Evolutionary conservation across 129 eudicot species (phyloP).

Genomic region (Flaveria ramosissima): DNA sequence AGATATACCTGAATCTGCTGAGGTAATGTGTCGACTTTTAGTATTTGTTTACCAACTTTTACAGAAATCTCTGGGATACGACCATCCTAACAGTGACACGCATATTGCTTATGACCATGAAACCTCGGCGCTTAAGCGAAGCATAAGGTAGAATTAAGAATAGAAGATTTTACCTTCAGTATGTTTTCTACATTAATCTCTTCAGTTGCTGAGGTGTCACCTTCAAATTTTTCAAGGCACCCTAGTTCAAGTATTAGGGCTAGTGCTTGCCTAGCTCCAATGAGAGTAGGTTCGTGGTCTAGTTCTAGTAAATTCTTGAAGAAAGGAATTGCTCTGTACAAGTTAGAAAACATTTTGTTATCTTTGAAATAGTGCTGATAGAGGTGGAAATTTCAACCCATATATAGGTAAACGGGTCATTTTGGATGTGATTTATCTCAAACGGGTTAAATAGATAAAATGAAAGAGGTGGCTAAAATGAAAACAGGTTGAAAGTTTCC

Average conservation of each 20-base stretch:
- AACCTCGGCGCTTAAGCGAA: neutral
- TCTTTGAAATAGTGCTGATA: neutral
- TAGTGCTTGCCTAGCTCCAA: slow-evolving; percentile 64
- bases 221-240: slow-evolving; percentile 54
- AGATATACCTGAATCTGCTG: slow-evolving; percentile 50
- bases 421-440: neutral
- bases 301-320: slow-evolving; percentile 39
- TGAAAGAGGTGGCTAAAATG: neutral
- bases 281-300: slow-evolving; percentile 40
- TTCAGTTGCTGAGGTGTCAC: slow-evolving; percentile 38
- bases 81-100: slow-evolving; percentile 40
- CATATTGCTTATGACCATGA: slow-evolving; percentile 16
- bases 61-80: slow-evolving; percentile 36
- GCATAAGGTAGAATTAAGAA: slow-evolving; percentile 3
- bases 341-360: neutral
- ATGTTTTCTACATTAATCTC: slow-evolving; percentile 32
- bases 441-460: neutral
- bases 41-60: slow-evolving; percentile 45
- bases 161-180: slow-evolving; percentile 36
- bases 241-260: slow-evolving; percentile 58
- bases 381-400: neutral
- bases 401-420: neutral
- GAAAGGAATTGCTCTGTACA: slow-evolving; percentile 48
- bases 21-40: slow-evolving; percentile 38
- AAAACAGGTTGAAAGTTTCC: slow-evolving; percentile 15